phyloP scores from a whole-genome alignment of 371 early-diverging fungal species.

The Lichtheimia corymbifera region DNA sequence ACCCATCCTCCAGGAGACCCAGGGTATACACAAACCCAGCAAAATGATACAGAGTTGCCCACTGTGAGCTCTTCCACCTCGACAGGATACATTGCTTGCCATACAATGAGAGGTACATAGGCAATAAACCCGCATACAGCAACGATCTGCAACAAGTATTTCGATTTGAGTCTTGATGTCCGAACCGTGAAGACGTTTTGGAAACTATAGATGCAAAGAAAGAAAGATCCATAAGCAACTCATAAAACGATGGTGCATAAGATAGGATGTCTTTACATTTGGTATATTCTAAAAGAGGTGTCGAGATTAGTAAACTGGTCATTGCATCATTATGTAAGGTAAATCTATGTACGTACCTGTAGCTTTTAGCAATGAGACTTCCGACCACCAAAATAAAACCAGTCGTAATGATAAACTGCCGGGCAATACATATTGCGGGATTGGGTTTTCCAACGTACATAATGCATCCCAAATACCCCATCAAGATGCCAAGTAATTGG shows the following conservation, averaged over 20 bases:
- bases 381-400: conserved; percentile 37
- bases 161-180: conserved; percentile 34
- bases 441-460: conserved; percentile 27
- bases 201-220: conserved; percentile 20
- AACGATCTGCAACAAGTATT: conserved; percentile 34
- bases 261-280: conserved; percentile 27
- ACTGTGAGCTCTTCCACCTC: conserved; percentile 8
- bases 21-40: conserved; percentile 38
- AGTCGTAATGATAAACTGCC: conserved; percentile 21
- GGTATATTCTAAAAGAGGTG: conserved; percentile 31
- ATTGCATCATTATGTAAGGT: conserved; percentile 3
- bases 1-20: conserved; percentile 20
- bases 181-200: conserved; percentile 47
- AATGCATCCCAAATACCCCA: conserved; percentile 20
- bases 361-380: conserved; percentile 48
- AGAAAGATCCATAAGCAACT: not conserved
- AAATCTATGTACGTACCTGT: conserved; percentile 24
- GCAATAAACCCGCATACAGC: conserved; percentile 20
- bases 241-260: not conserved
- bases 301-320: not conserved
- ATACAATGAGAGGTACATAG: conserved; percentile 26
- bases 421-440: conserved; percentile 26
- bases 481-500: conserved; percentile 31
- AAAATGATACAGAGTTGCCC: conserved; percentile 19
- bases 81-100: conserved; percentile 29